Evolutionary conservation across 179 eudicot genomes (phyloP), one percentile per base, ranked within the genome.

Genomic region (Monotropa hypopitys): DNA sequence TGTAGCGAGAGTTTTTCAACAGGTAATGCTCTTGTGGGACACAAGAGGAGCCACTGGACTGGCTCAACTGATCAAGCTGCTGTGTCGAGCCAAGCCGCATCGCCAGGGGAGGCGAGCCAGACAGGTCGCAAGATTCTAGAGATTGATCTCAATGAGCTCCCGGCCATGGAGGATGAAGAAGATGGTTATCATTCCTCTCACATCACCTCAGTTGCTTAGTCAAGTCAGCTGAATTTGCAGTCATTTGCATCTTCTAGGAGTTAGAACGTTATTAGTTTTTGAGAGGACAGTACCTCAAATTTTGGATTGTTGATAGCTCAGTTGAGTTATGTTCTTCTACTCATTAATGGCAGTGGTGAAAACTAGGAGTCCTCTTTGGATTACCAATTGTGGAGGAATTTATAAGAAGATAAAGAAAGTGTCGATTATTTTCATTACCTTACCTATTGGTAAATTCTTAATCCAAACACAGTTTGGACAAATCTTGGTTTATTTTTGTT

Each of bases 21-120:
- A 7, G 84, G 87, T 1, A 83, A 84, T 51, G 85, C 84, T 28
- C 79, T 84, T 3, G 87, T 85, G 69, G 88, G 83, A 6, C 88
- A 83, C 59, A 62, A 76, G 77, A 82, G 82, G 79, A 73, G 77
- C 45, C 80, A 83, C 67, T 83, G 82, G 84, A 63, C 35, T 11
- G 81, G 74, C 3, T 20, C 75, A 0, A 59, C 33, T 15, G 81
- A 61, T 11, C 66, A 59, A 28, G 33, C 35, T 23, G 73, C 11
- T 26, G 33, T 3, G 53, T 4, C 73, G 76, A 65, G 33, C 57
- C 75, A 32, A 47, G 77, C 70, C 69, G 63, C 40, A 0, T 82
- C 82, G 0, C 61, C 77, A 0, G 77, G 79, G 7, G 81, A 81
- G 73, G 81, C 66, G 5, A 77, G 83, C 54, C 66, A 54, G 66